Percentiles rank a stretch among this genome's conserved stretches.
phyloP scores from a whole-genome alignment of 2,329 filamentous ascomycete genomes.

The Pseudocercospora eumusae region DNA sequence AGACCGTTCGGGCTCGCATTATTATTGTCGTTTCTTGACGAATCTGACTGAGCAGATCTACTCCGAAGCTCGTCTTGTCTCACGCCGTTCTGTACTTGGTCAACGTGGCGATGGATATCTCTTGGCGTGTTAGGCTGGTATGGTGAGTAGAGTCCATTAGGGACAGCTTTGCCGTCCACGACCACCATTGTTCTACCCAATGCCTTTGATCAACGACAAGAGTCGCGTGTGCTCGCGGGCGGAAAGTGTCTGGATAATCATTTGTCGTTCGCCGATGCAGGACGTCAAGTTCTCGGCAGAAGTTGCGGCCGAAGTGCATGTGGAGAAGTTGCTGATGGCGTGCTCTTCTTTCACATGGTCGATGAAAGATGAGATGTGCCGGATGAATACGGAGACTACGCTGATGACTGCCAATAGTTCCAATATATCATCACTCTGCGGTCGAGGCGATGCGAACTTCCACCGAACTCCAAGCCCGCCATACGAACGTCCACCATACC shows the following conservation, averaged over 20 bases:
- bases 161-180: not conserved
- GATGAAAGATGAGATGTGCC: too few relatives aligned
- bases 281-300: not conserved
- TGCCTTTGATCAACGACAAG: not conserved
- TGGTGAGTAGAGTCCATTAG: slow-evolving; percentile 9
- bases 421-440: too few relatives aligned
- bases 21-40: not conserved
- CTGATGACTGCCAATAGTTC: too few relatives aligned
- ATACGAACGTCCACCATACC: too few relatives aligned
- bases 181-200: not conserved
- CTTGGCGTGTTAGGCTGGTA: not conserved
- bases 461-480: too few relatives aligned
- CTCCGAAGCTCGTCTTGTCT: not conserved
- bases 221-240: not conserved
- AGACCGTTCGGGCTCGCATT: not conserved
- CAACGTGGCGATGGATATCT: not conserved
- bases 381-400: too few relatives aligned
- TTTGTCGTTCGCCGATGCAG: not conserved
- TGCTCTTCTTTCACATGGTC: too few relatives aligned
- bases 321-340: not conserved
- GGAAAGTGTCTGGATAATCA: not conserved
- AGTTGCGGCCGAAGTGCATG: not conserved
- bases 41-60: not conserved
- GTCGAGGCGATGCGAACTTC: too few relatives aligned
- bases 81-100: not conserved